A percentile compares a stretch with the other conserved stretches of the same genome.
These are phyloP conservation scores for Dipodascopsis tothii DNA, from an alignment of 805 yeast genomes.

Conservation along the genomic window DNA sequence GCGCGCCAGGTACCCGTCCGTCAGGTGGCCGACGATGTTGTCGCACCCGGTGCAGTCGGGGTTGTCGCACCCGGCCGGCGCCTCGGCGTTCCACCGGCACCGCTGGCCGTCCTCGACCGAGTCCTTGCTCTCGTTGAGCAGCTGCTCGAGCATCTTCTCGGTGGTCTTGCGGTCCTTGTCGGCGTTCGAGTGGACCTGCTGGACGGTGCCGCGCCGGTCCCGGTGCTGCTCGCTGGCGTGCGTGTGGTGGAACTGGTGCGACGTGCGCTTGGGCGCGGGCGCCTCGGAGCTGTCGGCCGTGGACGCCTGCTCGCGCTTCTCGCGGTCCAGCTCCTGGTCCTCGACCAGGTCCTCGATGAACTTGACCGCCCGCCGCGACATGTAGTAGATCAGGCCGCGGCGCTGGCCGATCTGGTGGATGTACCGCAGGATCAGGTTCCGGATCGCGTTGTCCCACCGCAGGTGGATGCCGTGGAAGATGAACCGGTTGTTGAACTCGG, in stretches of 20 bases:
- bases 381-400: constrained; percentile 38
- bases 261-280: neutral
- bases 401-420: constrained; percentile 43
- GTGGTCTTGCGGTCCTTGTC: constrained; percentile 5
- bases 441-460: constrained; percentile 66
- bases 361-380: constrained; percentile 44
- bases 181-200: neutral
- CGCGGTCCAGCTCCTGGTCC: constrained; percentile 24
- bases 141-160: constrained; percentile 14
- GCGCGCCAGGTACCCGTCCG: constrained; percentile 19
- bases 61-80: constrained; percentile 42
- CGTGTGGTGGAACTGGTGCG: neutral
- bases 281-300: neutral
- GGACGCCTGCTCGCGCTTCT: constrained; percentile 1
- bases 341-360: constrained; percentile 46
- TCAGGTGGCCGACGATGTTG: constrained; percentile 31
- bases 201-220: neutral
- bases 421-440: constrained; percentile 59
- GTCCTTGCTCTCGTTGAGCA: constrained; percentile 11
- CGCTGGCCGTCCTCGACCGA: constrained; percentile 7
- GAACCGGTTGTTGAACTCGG: constrained; percentile 56
- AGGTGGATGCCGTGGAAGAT: constrained; percentile 63
- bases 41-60: constrained; percentile 32
- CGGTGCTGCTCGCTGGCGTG: neutral
- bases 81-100: constrained; percentile 13